These are phyloP conservation scores for Spergularia marina DNA, from an alignment of 148 eudicot genomes.

Conservation along the genomic window DNA sequence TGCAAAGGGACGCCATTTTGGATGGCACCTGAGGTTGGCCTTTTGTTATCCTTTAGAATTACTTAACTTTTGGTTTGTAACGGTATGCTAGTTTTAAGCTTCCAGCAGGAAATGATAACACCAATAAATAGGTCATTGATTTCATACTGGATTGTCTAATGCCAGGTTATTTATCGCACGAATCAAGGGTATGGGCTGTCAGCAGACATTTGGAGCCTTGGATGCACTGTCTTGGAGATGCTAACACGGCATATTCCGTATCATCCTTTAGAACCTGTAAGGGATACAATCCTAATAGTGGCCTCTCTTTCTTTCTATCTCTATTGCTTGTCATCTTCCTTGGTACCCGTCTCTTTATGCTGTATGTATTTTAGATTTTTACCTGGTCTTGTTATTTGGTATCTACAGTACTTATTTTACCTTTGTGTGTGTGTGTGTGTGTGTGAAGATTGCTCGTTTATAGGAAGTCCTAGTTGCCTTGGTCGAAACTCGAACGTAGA, in stretches of 20 bases:
- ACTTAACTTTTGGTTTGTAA: not conserved
- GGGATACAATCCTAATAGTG: constrained; percentile 22
- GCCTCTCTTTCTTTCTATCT: not conserved
- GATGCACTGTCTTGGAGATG: constrained; percentile 95
- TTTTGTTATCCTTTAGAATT: constrained; percentile 7
- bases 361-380: not conserved
- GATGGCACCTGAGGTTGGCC: constrained; percentile 98
- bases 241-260: constrained; percentile 72
- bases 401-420: not conserved
- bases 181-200: constrained; percentile 76
- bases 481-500: not conserved
- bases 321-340: not conserved
- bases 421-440: not conserved
- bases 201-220: constrained; percentile 98
- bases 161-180: constrained; percentile 59
- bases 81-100: not conserved
- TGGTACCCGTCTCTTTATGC: no score
- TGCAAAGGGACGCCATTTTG: constrained; percentile 90
- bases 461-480: not conserved
- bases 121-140: not conserved
- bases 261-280: constrained; percentile 55
- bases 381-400: not conserved
- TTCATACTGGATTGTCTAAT: not conserved
- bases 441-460: not conserved
- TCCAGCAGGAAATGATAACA: not conserved